Evolutionary conservation across 2,329 filamentous ascomycete species (phyloP).

Genomic region (Paraconiothyrium brasiliense): DNA sequence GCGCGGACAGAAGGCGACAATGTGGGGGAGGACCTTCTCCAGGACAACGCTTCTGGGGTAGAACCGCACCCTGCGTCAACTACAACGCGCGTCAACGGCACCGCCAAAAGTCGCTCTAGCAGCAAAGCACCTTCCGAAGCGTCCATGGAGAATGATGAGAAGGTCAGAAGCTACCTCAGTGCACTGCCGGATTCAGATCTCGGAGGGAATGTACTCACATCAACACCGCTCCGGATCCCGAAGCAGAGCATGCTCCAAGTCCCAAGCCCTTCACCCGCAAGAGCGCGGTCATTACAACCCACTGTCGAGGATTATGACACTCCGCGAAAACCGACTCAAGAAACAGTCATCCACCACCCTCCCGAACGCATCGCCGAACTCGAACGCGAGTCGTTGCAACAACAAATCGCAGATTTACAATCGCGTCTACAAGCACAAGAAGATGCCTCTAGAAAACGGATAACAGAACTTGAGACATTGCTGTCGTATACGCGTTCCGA

Average conservation of each 20-base stretch:
- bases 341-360: slow-evolving; percentile 46
- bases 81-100: slow-evolving; percentile 36
- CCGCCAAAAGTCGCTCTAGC: slow-evolving; percentile 30
- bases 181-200: slow-evolving; percentile 48
- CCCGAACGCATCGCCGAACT: slow-evolving; percentile 25
- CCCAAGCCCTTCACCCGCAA: slow-evolving; percentile 35
- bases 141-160: slow-evolving; percentile 51
- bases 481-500: slow-evolving; percentile 45
- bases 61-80: slow-evolving; percentile 27
- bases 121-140: slow-evolving; percentile 37
- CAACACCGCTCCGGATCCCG: slow-evolving; percentile 37
- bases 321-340: slow-evolving; percentile 46
- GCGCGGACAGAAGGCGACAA: slow-evolving; percentile 31
- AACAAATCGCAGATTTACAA: slow-evolving; percentile 37
- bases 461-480: slow-evolving; percentile 47
- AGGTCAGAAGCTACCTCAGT: slow-evolving; percentile 49
- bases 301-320: slow-evolving; percentile 51
- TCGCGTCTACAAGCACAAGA: slow-evolving; percentile 40
- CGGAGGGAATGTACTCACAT: slow-evolving; percentile 33
- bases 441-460: slow-evolving; percentile 38
- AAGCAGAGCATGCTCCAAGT: slow-evolving; percentile 41
- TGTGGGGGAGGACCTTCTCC: slow-evolving; percentile 27
- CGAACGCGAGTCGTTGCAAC: slow-evolving; percentile 25
- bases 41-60: slow-evolving; percentile 12
- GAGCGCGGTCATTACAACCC: slow-evolving; percentile 44